Evolutionary conservation across 164 flowering plant species (phyloP).

Genomic region (Sextonia rubra): DNA sequence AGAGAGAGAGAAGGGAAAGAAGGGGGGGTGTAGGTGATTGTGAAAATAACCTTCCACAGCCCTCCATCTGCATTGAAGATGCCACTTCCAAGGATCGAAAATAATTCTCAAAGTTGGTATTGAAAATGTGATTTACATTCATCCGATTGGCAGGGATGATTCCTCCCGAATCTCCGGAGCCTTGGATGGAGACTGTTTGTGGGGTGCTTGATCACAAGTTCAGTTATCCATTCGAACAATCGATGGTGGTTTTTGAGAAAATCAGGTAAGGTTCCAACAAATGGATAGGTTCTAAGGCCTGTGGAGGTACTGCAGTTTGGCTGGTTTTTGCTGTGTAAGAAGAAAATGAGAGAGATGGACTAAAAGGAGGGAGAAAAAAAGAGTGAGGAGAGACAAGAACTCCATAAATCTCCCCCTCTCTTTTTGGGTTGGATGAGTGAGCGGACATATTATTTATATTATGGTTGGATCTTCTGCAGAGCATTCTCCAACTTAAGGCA

Average conservation of each 20-base stretch:
- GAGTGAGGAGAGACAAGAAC: constrained; percentile 17
- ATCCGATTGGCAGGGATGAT: not conserved
- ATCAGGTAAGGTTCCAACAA: constrained; percentile 4
- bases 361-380: constrained; percentile 13
- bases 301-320: not conserved
- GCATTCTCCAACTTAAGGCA: too few species aligned
- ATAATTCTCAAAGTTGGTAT: constrained; percentile 7
- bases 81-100: constrained; percentile 10
- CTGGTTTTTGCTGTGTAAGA: constrained; percentile 4
- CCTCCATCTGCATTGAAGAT: constrained; percentile 13
- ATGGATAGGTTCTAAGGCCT: constrained; percentile 31
- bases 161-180: not conserved
- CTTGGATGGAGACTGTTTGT: not conserved
- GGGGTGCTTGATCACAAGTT: not conserved
- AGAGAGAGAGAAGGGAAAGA: too few species aligned
- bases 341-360: constrained; percentile 21
- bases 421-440: too few species aligned
- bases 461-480: too few species aligned
- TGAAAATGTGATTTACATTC: constrained; percentile 8
- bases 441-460: too few species aligned
- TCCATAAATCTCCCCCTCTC: too few species aligned
- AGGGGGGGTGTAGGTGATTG: too few species aligned
- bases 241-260: constrained; percentile 10
- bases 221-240: constrained; percentile 10
- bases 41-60: constrained; percentile 10